Evolutionary conservation across 768 basidiomycete genomes (phyloP), one percentile per base, ranked within the genome.

Genomic region (Lanmaoa pseudosensibilis): DNA sequence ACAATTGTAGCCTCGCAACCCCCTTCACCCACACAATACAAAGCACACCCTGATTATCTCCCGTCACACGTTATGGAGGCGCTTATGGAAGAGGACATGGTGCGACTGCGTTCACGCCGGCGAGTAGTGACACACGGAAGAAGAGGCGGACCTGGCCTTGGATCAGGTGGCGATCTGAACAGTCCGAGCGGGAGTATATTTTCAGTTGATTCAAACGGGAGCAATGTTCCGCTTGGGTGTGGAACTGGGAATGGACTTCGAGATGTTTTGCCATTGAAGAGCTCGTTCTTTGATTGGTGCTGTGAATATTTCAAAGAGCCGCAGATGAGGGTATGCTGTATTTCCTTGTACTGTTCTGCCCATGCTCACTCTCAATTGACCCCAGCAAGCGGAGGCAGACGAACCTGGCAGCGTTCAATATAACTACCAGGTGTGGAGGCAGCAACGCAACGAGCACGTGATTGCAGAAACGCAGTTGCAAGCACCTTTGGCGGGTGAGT

Each of bases 251-350:
- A 83, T 11, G 89, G 89, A 10, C 87, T 94, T 54, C 82, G 89
- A 55, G 90, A 96, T 70, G 83, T 89, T 3, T 71, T 98, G 59
- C 97, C 97, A 0, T 73, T 99, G 65, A 93, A 92, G 74, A 95
- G 93, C 67, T 79, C 83, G 10, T 96, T 92, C 75, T 99, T 88
- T 68, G 96, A 98, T 67, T 98, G 94, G 92, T 94, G 94, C 57
- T 83, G 85, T 65, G 95, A 98, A 68, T 98, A 98, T 70, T 99
- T 98, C 77, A 94, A 90, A 59, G 95, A 98, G 70, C 94, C 96
- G 4, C 97, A 99, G 72, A 98, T 99, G 96, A 87, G 93, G 79
- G 94, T 96, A 69, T 65, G 85, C 64, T 15, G 34, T 39, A 27
- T 19, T 56, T 49, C 33, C 36, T 40, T n/a, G 11, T 36, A 16